phyloP scores from a whole-genome alignment of 176 grass and related monocot genomes.

The Musa troglodytarum region DNA sequence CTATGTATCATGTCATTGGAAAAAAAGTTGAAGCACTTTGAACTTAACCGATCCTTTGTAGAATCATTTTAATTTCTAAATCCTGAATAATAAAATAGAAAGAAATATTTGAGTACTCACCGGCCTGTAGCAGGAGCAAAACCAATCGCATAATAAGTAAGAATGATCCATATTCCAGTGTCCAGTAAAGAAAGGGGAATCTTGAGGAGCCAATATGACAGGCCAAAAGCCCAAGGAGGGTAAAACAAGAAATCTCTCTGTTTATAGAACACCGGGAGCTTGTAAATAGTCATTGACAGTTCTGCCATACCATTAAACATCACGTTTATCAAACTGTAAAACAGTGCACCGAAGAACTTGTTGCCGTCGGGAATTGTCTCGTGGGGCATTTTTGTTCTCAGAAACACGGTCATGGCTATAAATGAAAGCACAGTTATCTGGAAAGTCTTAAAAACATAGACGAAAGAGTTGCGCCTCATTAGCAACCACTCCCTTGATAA shows the following conservation, averaged over 20 bases:
- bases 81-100: neutral
- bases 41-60: neutral
- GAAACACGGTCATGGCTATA: slow-evolving; percentile 58
- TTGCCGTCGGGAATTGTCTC: slow-evolving; percentile 22
- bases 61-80: neutral
- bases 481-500: slow-evolving; percentile 53
- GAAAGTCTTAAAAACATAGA: slow-evolving; percentile 36
- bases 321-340: slow-evolving; percentile 39
- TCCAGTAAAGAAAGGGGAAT: slow-evolving; percentile 51
- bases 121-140: slow-evolving; percentile 45
- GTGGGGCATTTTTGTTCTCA: slow-evolving; percentile 59
- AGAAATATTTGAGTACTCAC: slow-evolving; percentile 13
- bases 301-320: slow-evolving; percentile 60
- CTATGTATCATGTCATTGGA: neutral
- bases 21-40: neutral
- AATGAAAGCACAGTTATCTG: slow-evolving; percentile 41
- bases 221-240: slow-evolving; percentile 52
- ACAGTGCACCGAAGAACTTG: slow-evolving; percentile 44
- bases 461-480: slow-evolving; percentile 53
- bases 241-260: slow-evolving; percentile 65
- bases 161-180: slow-evolving; percentile 30
- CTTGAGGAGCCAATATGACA: slow-evolving; percentile 45
- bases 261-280: slow-evolving; percentile 62
- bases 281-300: slow-evolving; percentile 42
- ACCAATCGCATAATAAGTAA: slow-evolving; percentile 54